Percentiles rank a stretch among this genome's conserved stretches.
phyloP scores from a whole-genome alignment of 257 asterid species.

The Ocimum tenuiflorum region DNA sequence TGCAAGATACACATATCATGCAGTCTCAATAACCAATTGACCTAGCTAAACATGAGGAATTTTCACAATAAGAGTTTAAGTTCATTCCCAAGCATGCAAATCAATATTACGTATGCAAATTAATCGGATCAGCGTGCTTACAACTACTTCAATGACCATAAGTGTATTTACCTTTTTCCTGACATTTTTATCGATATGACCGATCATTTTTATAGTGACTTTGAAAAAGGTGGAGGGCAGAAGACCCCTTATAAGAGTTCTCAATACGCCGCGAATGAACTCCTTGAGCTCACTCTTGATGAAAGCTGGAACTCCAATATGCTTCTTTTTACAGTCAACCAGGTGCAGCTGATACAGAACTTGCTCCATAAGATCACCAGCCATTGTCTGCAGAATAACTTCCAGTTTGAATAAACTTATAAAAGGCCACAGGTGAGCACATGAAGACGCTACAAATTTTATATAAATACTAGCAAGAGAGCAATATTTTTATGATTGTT shows the following conservation, averaged over 20 bases:
- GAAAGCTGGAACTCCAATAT: constrained; percentile 37
- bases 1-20: too few relatives aligned
- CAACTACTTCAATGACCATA: neutral
- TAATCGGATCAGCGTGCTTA: neutral
- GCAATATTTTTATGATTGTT: neutral
- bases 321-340: constrained; percentile 45
- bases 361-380: constrained; percentile 75
- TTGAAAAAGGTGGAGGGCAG: constrained; percentile 60
- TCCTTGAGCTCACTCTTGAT: constrained; percentile 66
- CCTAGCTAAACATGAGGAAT: neutral
- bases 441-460: neutral
- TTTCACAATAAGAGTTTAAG: neutral
- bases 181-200: constrained; percentile 45
- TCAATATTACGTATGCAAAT: neutral
- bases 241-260: constrained; percentile 46
- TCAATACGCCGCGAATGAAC: constrained; percentile 39
- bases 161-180: constrained; percentile 57
- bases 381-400: constrained; percentile 47
- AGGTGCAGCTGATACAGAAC: constrained; percentile 51
- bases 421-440: neutral
- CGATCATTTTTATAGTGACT: constrained; percentile 52
- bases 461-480: neutral
- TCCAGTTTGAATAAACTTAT: constrained; percentile 10
- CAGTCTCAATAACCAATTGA: neutral
- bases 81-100: neutral